phyloP scores from a whole-genome alignment of 2,329 filamentous ascomycete species.

The Fusarium odoratissimum region DNA sequence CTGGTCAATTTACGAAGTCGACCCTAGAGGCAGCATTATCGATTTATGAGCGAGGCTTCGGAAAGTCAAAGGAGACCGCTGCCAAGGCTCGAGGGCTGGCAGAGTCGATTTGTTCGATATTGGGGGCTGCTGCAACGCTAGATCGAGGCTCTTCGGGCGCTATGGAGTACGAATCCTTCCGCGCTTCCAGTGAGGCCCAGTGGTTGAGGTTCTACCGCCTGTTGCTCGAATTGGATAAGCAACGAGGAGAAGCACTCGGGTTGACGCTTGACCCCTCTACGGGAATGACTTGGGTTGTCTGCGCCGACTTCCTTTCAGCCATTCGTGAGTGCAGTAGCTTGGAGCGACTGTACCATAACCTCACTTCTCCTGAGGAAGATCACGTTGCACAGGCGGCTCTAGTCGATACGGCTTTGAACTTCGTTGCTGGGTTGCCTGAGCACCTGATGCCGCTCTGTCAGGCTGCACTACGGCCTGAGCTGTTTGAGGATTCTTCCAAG shows the following conservation, averaged over 20 bases:
- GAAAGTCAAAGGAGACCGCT: constrained; percentile 50
- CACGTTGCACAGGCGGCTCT: constrained; percentile 69
- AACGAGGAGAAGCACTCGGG: constrained; percentile 83
- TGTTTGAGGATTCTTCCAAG: constrained; percentile 78
- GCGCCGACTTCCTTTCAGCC: constrained; percentile 82
- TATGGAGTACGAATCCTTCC: constrained; percentile 81
- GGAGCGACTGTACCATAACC: constrained; percentile 81
- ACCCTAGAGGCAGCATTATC: constrained; percentile 86
- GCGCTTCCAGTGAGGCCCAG: constrained; percentile 79
- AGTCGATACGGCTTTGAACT: constrained; percentile 75
- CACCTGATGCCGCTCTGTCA: constrained; percentile 76
- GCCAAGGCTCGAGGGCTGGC: constrained; percentile 70
- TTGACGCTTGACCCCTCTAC: constrained; percentile 77
- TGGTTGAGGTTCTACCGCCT: constrained; percentile 93
- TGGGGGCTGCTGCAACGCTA: constrained; percentile 76
- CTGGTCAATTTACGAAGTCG: constrained; percentile 81
- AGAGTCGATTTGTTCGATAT: constrained; percentile 79
- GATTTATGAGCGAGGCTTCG: constrained; percentile 78
- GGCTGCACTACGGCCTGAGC: constrained; percentile 75
- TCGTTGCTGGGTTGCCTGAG: constrained; percentile 77
- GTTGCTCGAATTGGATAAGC: constrained; percentile 85
- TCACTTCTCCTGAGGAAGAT: constrained; percentile 62
- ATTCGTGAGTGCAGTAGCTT: constrained; percentile 82
- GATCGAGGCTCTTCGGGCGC: constrained; percentile 70
- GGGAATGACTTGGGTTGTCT: constrained; percentile 84